phyloP scores from a whole-genome alignment of 208 protist species.

The Naegleria fowleri region DNA sequence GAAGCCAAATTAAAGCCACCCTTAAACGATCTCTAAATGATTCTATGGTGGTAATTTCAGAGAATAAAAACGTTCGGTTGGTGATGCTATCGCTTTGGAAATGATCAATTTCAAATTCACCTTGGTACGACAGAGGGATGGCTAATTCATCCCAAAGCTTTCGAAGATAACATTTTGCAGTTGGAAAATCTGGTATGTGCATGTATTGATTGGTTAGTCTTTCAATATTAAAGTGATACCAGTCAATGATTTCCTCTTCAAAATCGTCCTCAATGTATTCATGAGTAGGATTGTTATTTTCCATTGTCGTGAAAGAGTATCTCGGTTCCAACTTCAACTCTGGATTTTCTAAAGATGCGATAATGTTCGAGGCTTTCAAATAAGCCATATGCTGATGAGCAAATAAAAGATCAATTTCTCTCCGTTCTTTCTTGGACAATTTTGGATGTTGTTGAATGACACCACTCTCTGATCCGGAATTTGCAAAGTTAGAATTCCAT shows the following conservation, averaged over 20 bases:
- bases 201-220: neutral
- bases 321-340: no score
- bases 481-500: no score
- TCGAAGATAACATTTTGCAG: neutral
- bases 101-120: neutral
- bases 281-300: no score
- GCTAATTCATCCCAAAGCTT: neutral
- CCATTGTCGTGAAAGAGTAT: no score
- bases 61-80: neutral
- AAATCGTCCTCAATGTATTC: no score
- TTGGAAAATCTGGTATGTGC: neutral
- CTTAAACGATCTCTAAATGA: neutral
- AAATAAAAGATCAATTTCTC: no score
- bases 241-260: neutral
- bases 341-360: no score
- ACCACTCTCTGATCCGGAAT: no score
- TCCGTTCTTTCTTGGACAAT: no score
- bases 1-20: neutral
- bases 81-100: neutral
- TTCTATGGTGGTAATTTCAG: neutral
- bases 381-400: no score
- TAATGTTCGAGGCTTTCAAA: no score
- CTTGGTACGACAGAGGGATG: neutral
- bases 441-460: no score
- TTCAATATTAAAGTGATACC: neutral